These are phyloP conservation scores for Aspergillus floridensis DNA, from an alignment of 2,329 filamentous ascomycete species.

Conservation along the genomic window DNA sequence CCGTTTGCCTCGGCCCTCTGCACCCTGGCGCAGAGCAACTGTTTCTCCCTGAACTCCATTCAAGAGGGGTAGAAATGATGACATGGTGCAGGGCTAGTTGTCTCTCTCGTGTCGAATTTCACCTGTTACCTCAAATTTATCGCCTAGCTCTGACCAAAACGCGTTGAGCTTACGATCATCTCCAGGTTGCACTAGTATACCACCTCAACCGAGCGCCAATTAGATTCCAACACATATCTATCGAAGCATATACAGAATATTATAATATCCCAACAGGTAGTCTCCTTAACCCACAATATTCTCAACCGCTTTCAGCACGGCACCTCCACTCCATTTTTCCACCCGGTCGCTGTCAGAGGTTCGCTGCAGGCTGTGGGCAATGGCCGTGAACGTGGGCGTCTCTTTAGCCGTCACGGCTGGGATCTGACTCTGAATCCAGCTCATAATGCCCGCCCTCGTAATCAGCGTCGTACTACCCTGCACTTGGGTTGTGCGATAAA, in stretches of 20 bases:
- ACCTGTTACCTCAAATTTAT: not conserved
- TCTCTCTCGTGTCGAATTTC: not conserved
- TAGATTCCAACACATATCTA: not conserved
- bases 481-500: conserved; percentile 67
- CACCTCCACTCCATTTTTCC: conserved; percentile 62
- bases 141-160: not conserved
- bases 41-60: not conserved
- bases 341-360: conserved; percentile 67
- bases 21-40: not conserved
- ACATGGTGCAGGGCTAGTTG: not conserved
- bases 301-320: conserved; percentile 33
- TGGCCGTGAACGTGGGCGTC: conserved; percentile 47
- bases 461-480: conserved; percentile 76
- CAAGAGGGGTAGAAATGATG: not conserved
- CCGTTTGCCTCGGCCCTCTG: not conserved
- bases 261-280: not conserved
- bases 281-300: conserved; percentile 18
- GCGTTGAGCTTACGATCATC: not conserved
- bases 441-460: conserved; percentile 70
- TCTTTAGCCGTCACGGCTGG: conserved; percentile 49
- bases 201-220: not conserved
- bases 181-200: not conserved
- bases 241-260: not conserved
- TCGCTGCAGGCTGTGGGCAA: conserved; percentile 61
- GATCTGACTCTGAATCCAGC: conserved; percentile 68